These are phyloP conservation scores for Penicillium fuscoglaucum DNA, from an alignment of 2,329 filamentous ascomycete species.

Conservation along the genomic window DNA sequence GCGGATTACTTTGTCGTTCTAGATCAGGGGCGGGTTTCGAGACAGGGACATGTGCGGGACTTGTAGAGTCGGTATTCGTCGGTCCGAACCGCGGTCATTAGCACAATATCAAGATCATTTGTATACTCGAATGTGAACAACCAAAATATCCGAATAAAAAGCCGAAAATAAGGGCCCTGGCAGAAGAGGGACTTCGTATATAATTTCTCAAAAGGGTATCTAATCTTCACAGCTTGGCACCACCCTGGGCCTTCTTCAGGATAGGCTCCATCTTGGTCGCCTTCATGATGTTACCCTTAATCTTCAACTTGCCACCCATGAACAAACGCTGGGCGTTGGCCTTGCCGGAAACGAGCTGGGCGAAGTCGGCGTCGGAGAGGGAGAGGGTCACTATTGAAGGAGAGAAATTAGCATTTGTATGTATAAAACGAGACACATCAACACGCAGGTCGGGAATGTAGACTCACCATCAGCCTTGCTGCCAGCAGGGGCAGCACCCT, in stretches of 20 bases:
- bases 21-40: slow-evolving; percentile 50
- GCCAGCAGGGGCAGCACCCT: slow-evolving; percentile 66
- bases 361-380: slow-evolving; percentile 84
- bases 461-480: slow-evolving; percentile 77
- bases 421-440: background rate
- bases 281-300: slow-evolving; percentile 98
- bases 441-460: background rate
- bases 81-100: background rate
- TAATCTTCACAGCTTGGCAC: slow-evolving; percentile 71
- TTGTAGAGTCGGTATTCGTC: slow-evolving; percentile 9
- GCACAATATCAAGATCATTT: background rate
- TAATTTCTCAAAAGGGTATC: slow-evolving; percentile 33
- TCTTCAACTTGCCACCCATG: slow-evolving; percentile 98
- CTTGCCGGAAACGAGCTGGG: slow-evolving; percentile 77
- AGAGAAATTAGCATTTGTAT: slow-evolving; percentile 7
- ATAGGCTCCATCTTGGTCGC: slow-evolving; percentile 92
- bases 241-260: slow-evolving; percentile 79
- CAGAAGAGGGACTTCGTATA: slow-evolving; percentile 8
- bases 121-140: background rate
- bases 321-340: slow-evolving; percentile 93
- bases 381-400: slow-evolving; percentile 69
- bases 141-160: too few relatives aligned
- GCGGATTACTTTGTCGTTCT: slow-evolving; percentile 58
- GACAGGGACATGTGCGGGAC: slow-evolving; percentile 33
- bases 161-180: background rate